phyloP scores from a whole-genome alignment of 1,139 yeast genomes.

The Lodderomyces elongisporus region DNA sequence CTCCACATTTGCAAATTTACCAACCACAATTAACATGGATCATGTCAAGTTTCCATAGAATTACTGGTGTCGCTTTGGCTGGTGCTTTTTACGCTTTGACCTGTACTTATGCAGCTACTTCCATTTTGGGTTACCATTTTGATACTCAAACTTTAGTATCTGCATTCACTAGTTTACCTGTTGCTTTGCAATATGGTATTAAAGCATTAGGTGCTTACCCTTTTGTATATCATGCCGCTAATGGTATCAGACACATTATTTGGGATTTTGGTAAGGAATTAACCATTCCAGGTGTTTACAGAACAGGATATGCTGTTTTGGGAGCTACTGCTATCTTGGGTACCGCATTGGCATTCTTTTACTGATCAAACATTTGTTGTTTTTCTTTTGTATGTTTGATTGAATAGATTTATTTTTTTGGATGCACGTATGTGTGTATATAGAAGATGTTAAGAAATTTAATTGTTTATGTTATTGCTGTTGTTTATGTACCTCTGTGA shows the following conservation, averaged over 20 bases:
- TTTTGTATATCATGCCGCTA: conserved; percentile 77
- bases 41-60: conserved; percentile 78
- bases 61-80: conserved; percentile 82
- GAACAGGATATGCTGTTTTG: conserved; percentile 83
- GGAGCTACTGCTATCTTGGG: conserved; percentile 69
- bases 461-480: too few species aligned
- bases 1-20: conserved; percentile 89
- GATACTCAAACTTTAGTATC: conserved; percentile 59
- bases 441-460: too few species aligned
- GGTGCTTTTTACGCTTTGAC: conserved; percentile 75
- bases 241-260: conserved; percentile 86
- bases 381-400: not conserved
- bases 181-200: conserved; percentile 52
- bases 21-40: conserved; percentile 84
- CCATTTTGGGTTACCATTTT: conserved; percentile 58
- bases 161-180: conserved; percentile 56
- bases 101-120: conserved; percentile 66
- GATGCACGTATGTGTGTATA: too few species aligned
- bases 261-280: conserved; percentile 88
- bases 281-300: conserved; percentile 79
- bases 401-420: not conserved
- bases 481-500: too few species aligned
- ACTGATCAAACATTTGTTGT: conserved; percentile 3
- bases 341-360: conserved; percentile 47
- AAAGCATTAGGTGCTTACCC: conserved; percentile 77